These are phyloP conservation scores for Neonectria magnoliae DNA, from an alignment of 2,329 filamentous ascomycete species.

Conservation along the genomic window DNA sequence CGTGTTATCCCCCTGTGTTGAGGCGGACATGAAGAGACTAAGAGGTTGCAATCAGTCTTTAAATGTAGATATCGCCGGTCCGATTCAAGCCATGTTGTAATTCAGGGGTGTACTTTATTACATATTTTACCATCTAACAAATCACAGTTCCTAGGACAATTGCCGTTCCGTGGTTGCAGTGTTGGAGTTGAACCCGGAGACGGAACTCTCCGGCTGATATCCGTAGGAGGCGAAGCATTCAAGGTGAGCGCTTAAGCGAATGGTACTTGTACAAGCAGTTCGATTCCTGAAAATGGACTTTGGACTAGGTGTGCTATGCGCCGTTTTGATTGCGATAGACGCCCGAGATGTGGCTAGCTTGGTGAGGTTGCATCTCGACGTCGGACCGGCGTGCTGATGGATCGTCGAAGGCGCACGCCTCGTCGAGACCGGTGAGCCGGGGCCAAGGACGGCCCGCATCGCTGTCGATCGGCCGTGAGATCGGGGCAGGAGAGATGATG, in stretches of 20 bases:
- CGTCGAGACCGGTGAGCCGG: slow-evolving; percentile 11
- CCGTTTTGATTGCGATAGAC: not conserved
- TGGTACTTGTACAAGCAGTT: not conserved
- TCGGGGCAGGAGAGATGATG: slow-evolving; percentile 6
- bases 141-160: not conserved
- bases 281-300: slow-evolving; percentile 12
- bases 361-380: slow-evolving; percentile 11
- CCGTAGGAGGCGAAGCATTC: not conserved
- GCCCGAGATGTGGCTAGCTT: slow-evolving; percentile 1
- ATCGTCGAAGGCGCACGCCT: not conserved
- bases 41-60: not conserved
- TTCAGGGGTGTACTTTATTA: not conserved
- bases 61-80: not conserved
- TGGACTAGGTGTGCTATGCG: slow-evolving; percentile 3
- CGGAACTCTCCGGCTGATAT: not conserved
- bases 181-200: not conserved
- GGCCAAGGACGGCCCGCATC: slow-evolving; percentile 3
- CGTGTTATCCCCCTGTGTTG: not conserved
- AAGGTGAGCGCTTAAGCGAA: not conserved
- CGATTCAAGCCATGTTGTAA: not conserved
- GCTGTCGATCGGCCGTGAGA: slow-evolving; percentile 4
- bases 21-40: not conserved
- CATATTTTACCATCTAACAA: not conserved
- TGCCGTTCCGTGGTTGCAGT: not conserved
- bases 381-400: slow-evolving; percentile 13